phyloP scores from a whole-genome alignment of 2,329 filamentous ascomycete species.

The Sclerotinia sclerotiorum region DNA sequence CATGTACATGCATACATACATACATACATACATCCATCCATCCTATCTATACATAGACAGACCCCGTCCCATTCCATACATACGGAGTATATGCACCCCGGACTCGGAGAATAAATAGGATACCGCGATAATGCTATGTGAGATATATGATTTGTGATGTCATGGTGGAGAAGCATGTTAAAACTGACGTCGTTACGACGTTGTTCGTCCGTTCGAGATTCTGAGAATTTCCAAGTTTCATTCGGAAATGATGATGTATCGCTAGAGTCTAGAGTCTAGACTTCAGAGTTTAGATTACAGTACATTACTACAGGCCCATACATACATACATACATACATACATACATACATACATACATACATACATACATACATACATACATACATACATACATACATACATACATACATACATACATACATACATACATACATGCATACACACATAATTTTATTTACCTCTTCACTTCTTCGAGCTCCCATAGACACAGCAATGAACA shows the following conservation, averaged over 20 bases:
- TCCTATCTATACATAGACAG: background rate
- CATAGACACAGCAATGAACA: background rate
- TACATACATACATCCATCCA: background rate
- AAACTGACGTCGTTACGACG: background rate
- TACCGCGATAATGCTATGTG: background rate
- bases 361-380: no score
- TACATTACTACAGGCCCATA: no score
- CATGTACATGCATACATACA: no score
- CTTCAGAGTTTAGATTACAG: no score
- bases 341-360: no score
- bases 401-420: no score
- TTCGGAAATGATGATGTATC: no score
- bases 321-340: no score
- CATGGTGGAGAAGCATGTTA: constrained; percentile 12
- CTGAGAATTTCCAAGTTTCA: background rate
- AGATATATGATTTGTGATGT: background rate
- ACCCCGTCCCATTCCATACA: background rate
- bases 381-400: no score
- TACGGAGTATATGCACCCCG: constrained; percentile 8
- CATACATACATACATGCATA: no score
- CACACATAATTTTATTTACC: background rate
- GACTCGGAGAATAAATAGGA: background rate
- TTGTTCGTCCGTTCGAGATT: background rate
- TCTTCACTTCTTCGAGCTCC: background rate
- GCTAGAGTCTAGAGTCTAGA: no score